Conservation (phyloP, 208 protist species). For the Trichomonas tenax region DNA sequence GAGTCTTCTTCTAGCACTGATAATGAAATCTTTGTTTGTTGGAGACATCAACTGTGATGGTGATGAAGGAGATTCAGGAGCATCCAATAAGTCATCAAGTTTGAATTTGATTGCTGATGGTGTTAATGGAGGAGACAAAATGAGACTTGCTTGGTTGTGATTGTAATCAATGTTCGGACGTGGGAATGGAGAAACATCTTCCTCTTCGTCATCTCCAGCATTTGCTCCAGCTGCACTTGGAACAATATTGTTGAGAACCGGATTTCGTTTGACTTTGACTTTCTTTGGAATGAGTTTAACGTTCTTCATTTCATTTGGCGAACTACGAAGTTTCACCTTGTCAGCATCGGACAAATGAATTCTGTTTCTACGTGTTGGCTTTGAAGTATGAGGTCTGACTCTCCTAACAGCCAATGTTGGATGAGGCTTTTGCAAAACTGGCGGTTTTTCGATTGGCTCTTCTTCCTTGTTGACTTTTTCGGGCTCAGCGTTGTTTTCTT, state of each 20-base stretch:
- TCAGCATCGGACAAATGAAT: not conserved
- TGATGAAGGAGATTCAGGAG: not conserved
- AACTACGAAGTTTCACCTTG: not conserved
- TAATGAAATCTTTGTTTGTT: not conserved
- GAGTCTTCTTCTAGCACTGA: not conserved
- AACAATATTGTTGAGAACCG: no score
- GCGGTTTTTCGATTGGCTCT: no score
- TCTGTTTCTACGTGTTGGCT: not conserved
- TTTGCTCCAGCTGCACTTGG: not conserved
- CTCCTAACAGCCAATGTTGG: not conserved
- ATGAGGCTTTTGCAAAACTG: not conserved
- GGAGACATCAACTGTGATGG: not conserved
- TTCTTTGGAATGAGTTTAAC: not conserved
- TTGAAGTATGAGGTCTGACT: not conserved
- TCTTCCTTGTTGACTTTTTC: no score
- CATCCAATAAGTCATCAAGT: not conserved
- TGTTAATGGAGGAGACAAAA: not conserved
- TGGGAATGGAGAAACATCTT: not conserved
- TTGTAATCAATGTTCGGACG: not conserved
- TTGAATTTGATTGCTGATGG: not conserved
- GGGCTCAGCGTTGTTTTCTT: no score
- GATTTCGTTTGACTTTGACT: not conserved
- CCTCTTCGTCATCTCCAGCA: not conserved
- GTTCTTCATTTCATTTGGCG: not conserved
- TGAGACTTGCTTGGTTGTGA: not conserved